Conservation (phyloP, 2,329 filamentous ascomycete genomes). For the Anisogramma anomala region DNA sequence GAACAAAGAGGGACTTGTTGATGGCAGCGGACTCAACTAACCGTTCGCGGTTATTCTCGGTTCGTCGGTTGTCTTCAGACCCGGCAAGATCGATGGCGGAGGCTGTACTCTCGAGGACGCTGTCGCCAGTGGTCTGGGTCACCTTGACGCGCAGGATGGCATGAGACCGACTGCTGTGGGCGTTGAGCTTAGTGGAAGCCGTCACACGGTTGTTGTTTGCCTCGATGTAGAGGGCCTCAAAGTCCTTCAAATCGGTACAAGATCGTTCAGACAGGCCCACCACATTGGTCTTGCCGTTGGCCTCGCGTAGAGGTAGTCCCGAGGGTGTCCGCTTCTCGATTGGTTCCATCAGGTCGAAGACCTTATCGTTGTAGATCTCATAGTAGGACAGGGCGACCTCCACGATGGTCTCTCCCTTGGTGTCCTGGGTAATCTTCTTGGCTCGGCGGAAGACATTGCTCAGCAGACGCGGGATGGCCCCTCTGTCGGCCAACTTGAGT, state of each 20-base stretch:
- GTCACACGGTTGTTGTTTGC: conserved; percentile 85
- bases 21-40: conserved; percentile 93
- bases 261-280: conserved; percentile 74
- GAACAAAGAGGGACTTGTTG: conserved; percentile 91
- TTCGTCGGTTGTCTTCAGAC: conserved; percentile 88
- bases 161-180: conserved; percentile 80
- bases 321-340: conserved; percentile 75
- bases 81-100: conserved; percentile 92
- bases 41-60: conserved; percentile 85
- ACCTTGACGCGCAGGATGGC: conserved; percentile 86
- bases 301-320: conserved; percentile 73
- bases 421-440: conserved; percentile 76
- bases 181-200: conserved; percentile 83
- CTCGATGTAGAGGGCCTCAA: conserved; percentile 80
- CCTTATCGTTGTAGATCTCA: conserved; percentile 95
- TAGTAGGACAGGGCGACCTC: conserved; percentile 78
- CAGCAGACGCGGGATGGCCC: conserved; percentile 75
- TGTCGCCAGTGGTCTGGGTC: conserved; percentile 58
- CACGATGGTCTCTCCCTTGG: conserved; percentile 56
- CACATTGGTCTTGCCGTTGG: conserved; percentile 76
- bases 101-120: conserved; percentile 65
- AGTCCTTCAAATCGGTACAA: conserved; percentile 78
- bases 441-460: conserved; percentile 76
- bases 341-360: conserved; percentile 80
- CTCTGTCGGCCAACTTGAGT: conserved; percentile 71